Evolutionary conservation across 192 early-diverging fungal genomes (phyloP).

Genomic region (Kappamyces sp.): DNA sequence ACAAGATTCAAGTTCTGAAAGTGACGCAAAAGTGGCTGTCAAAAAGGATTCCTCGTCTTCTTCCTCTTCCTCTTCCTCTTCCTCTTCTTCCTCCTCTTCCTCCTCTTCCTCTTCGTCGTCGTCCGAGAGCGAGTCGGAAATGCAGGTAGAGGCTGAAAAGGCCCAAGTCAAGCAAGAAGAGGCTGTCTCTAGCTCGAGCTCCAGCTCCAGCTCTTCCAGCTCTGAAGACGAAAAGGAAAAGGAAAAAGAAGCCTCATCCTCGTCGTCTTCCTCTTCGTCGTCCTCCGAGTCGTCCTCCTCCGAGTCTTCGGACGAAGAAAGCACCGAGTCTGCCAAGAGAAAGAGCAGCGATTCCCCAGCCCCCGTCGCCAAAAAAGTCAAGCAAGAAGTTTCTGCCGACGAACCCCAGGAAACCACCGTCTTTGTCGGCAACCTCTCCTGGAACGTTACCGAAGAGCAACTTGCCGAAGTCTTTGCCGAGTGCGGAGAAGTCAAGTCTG

Average conservation of each 20-base stretch:
- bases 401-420: slow-evolving; percentile 42
- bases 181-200: slow-evolving; percentile 21
- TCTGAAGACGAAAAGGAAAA: slow-evolving; percentile 28
- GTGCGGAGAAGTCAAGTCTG: slow-evolving; percentile 63
- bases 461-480: slow-evolving; percentile 57
- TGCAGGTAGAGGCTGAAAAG: slow-evolving; percentile 24
- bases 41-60: slow-evolving; percentile 41
- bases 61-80: slow-evolving; percentile 29
- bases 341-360: slow-evolving; percentile 33
- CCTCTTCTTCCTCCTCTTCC: slow-evolving; percentile 34
- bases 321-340: slow-evolving; percentile 41
- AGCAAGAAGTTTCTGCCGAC: slow-evolving; percentile 31
- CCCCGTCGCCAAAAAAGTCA: slow-evolving; percentile 46
- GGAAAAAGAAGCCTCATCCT: slow-evolving; percentile 11
- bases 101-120: slow-evolving; percentile 28
- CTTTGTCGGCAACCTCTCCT: slow-evolving; percentile 73
- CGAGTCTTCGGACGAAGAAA: slow-evolving; percentile 30
- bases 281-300: slow-evolving; percentile 19
- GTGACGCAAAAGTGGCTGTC: slow-evolving; percentile 31
- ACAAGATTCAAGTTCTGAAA: slow-evolving; percentile 17
- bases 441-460: slow-evolving; percentile 62
- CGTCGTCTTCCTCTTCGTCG: slow-evolving; percentile 24
- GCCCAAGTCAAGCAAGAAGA: slow-evolving; percentile 33
- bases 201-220: slow-evolving; percentile 24
- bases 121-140: slow-evolving; percentile 41